Base-by-base conservation (phyloP, 331 rosid species). In the Phaseolus coccineus region DNA sequence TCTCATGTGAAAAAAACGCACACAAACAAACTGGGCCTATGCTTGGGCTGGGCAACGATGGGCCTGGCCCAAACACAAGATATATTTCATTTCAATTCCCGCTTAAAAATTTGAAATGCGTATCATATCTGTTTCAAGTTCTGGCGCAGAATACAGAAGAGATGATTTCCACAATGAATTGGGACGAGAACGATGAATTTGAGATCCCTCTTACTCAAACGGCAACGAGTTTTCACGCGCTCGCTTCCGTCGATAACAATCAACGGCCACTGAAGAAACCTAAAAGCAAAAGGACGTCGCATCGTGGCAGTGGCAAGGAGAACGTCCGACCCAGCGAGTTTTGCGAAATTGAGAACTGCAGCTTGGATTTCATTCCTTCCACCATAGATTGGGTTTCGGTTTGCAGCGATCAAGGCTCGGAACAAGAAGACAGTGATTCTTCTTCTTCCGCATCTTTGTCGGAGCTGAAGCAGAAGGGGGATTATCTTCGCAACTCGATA, bases 291-390 rank as follows among this genome's bases (percentile, higher is more conserved):
- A 73, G 80, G 52, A 63, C 79, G 1, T 5, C 79, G 73, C 44
- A 51, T 9, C 35, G 8, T 44, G 55, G 52, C 71, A 9, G 53
- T 10, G 87, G 76, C 44, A 86, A 92, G 84, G 92, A 89, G 74
- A 89, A 81, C 8, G 31, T 58, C 4, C 84, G 13, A 13, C 42
- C 4, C 84, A 67, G 16, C 59, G 84, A 78, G 16, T 69, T 31
- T 27, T 80, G 46, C 52, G 47, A 77, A 25, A n/a, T 61, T 4
- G 89, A 79, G 22, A 83, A 62, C 46, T 77, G 83, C 71, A 83
- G 89, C 68, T 86, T 90, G 80, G 96, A 89, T 81, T 86, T 81
- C 16, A 77, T 90, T 42, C 90, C 88, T 74, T 84, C 94, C 57
- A 88, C 89, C 64, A 62, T 90, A 25, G 94, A 84, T 44, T 82